A percentile compares a stretch with the other conserved stretches of the same genome.
phyloP scores from a whole-genome alignment of 176 grass and related monocot genomes.

The Carex myosuroides region DNA sequence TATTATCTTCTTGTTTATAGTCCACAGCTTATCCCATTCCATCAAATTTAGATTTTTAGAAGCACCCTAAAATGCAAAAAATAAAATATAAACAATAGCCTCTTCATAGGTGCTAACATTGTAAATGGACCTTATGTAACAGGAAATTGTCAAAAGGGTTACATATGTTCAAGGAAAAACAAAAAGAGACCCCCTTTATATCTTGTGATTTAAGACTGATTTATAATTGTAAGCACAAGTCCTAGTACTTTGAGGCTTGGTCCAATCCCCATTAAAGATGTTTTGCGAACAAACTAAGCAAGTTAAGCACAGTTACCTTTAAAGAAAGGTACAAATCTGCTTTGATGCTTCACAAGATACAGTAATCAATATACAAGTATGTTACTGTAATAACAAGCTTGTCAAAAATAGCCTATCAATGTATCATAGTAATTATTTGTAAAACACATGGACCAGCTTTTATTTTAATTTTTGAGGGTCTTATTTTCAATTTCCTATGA shows the following conservation, averaged over 20 bases:
- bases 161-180: not conserved
- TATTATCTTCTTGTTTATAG: conserved; percentile 86
- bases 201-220: not conserved
- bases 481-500: not conserved
- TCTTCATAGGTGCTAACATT: not conserved
- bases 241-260: not conserved
- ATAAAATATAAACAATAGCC: not conserved
- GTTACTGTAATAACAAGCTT: not conserved
- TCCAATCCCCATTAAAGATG: not conserved
- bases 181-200: not conserved
- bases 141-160: not conserved
- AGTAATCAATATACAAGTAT: not conserved
- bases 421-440: not conserved
- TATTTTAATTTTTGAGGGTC: not conserved
- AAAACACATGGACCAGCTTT: not conserved
- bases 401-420: not conserved
- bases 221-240: not conserved
- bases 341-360: not conserved
- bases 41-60: conserved; percentile 97
- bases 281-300: not conserved
- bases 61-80: conserved; percentile 45
- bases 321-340: not conserved
- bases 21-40: conserved; percentile 98
- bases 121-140: not conserved
- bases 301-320: not conserved